These are phyloP conservation scores for Vitis hybrid DNA, from an alignment of 177 flowering plant genomes.

Conservation along the genomic window DNA sequence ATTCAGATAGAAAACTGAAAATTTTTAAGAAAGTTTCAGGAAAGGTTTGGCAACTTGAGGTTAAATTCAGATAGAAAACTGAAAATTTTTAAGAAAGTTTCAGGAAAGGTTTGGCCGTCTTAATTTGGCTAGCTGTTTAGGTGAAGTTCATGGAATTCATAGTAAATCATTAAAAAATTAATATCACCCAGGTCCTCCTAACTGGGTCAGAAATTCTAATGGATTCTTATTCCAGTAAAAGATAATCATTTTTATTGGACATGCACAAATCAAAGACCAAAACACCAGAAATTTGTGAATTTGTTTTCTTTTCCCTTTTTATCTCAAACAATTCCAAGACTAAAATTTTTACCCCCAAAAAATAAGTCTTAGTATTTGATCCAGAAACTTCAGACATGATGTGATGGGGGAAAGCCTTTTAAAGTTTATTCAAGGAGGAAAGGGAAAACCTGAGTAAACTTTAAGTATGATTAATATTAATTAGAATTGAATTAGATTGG, in stretches of 20 bases:
- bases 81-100: not conserved
- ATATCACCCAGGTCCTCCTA: not conserved
- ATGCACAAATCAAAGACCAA: not conserved
- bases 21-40: not conserved
- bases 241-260: not conserved
- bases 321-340: too few relatives aligned
- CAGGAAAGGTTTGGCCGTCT: not conserved
- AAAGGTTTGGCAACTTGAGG: not conserved
- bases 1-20: not conserved
- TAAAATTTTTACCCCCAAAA: too few relatives aligned
- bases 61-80: not conserved
- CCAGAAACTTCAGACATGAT: too few relatives aligned
- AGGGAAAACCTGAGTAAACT: too few relatives aligned
- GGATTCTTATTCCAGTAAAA: too few relatives aligned
- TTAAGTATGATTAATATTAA: too few relatives aligned
- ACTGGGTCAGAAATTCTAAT: too few relatives aligned
- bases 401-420: too few relatives aligned
- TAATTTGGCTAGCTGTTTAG: not conserved
- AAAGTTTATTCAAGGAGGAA: too few relatives aligned
- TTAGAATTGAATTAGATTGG: too few relatives aligned
- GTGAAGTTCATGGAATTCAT: not conserved
- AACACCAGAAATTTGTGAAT: not conserved
- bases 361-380: too few relatives aligned
- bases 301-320: too few relatives aligned
- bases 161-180: not conserved